These are phyloP conservation scores for Eutypa lata DNA, from an alignment of 2,329 filamentous ascomycete species.

Conservation along the genomic window DNA sequence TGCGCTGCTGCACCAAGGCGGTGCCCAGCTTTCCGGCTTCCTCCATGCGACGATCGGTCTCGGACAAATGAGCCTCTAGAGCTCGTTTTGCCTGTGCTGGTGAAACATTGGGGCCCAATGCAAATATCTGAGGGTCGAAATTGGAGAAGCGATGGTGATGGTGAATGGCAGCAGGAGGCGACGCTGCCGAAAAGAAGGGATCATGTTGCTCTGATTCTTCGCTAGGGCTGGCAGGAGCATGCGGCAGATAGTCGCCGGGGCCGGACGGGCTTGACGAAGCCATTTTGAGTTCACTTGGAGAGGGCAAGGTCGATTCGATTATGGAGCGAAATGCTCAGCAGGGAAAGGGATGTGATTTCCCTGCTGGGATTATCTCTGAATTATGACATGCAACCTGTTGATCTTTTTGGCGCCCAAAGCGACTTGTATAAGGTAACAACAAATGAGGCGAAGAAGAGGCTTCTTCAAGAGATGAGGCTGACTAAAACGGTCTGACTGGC, in stretches of 20 bases:
- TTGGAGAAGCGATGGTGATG: constrained; percentile 70
- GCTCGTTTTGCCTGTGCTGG: constrained; percentile 85
- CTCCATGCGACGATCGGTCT: constrained; percentile 87
- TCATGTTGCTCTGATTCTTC: constrained; percentile 38
- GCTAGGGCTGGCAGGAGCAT: constrained; percentile 19
- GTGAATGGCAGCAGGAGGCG: constrained; percentile 32
- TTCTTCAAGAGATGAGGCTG: not conserved
- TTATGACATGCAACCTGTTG: not conserved
- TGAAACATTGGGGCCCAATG: constrained; percentile 71
- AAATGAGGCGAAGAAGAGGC: no score
- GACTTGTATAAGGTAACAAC: no score
- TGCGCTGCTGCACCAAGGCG: constrained; percentile 81
- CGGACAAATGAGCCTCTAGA: constrained; percentile 84
- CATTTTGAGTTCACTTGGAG: constrained; percentile 30
- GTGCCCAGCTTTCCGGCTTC: constrained; percentile 85
- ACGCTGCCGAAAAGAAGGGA: constrained; percentile 52
- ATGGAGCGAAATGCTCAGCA: not conserved
- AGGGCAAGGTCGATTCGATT: not conserved
- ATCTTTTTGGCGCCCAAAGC: not conserved
- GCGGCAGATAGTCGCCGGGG: constrained; percentile 40
- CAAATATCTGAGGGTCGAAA: constrained; percentile 79
- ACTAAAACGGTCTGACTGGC: not conserved
- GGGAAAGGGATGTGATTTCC: not conserved
- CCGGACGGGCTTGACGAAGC: constrained; percentile 41
- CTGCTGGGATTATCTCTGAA: not conserved